Evolutionary conservation across 1,284 basidiomycete genomes (phyloP).

Genomic region (Kwoniella shivajii): DNA sequence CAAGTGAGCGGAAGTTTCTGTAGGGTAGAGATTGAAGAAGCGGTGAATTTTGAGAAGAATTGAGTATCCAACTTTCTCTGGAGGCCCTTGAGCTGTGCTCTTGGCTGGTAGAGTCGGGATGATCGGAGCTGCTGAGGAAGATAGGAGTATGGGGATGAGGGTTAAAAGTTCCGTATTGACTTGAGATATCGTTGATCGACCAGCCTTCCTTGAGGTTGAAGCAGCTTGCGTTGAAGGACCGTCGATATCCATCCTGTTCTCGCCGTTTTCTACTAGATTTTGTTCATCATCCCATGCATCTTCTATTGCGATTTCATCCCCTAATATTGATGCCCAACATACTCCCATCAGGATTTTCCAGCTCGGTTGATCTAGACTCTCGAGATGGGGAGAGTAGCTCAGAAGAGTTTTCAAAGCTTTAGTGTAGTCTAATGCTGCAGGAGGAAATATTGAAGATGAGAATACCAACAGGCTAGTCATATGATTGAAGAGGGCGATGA

Average conservation of each 20-base stretch:
- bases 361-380: slow-evolving; percentile 65
- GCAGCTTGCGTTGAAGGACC: slow-evolving; percentile 2
- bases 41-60: slow-evolving; percentile 68
- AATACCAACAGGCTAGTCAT: slow-evolving; percentile 66
- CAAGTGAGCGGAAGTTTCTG: slow-evolving; percentile 72
- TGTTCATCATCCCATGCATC: slow-evolving; percentile 42
- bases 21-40: slow-evolving; percentile 64
- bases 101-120: slow-evolving; percentile 22
- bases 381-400: slow-evolving; percentile 71
- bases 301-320: slow-evolving; percentile 59
- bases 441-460: slow-evolving; percentile 61
- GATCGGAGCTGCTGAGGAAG: slow-evolving; percentile 55
- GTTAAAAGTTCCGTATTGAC: slow-evolving; percentile 64
- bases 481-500: slow-evolving; percentile 62
- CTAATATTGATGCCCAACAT: slow-evolving; percentile 74
- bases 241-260: slow-evolving; percentile 13
- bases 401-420: slow-evolving; percentile 72
- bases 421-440: slow-evolving; percentile 75
- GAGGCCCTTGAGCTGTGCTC: background rate
- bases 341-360: slow-evolving; percentile 73
- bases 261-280: slow-evolving; percentile 22
- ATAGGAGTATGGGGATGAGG: slow-evolving; percentile 68
- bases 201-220: background rate
- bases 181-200: slow-evolving; percentile 53
- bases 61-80: slow-evolving; percentile 55